Base-by-base conservation (phyloP, 805 yeast species). In the Cyberlindnera euphorbiae region DNA sequence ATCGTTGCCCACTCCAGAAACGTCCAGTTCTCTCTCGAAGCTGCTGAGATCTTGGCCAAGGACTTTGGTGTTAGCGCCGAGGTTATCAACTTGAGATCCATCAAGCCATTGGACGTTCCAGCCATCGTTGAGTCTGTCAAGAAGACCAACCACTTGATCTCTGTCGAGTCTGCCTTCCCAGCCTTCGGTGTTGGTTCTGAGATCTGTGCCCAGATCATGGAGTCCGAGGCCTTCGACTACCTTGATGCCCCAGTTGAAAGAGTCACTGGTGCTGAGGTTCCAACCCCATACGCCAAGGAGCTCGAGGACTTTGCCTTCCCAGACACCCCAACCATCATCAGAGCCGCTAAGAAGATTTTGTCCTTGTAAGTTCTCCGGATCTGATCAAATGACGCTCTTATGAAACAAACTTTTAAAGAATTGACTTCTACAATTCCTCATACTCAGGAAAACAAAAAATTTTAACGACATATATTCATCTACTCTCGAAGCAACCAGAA, bases 221-320 rank as follows among this genome's bases (percentile, higher is more conserved):
- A 93, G 71, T 79, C 94, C 41, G 97, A 89, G 67, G 97, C 95
- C 36, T 93, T 93, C 52, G 98, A 93, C 68, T 86, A 88, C 77
- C 77, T 93, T 60, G 99, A 93, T 67, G 95, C 97, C 44, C 99
- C 99, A 54, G 86, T 93, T 50, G 95, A 82, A 71, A 87, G 99
- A 75, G 90, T 89, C 56, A 93, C 98, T 42, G 98, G 98, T 65
- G 95, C 97, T 61, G 99, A 93, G 71, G 97, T 89, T 22, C 99
- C 99, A 66, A 93, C 98, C 52, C 99, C 99, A 49, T 93, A 93
- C 62, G 96, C 96, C 54, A 77, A 79, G 66, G 89, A 82, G 69
- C 77, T 93, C 62, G 99, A 93, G 78, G 94, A 84, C 70, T 85
- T 93, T 61, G 96, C 97, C 38, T 93, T 93, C 96, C 99, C 99